phyloP scores from a whole-genome alignment of 768 basidiomycete genomes.

The Exidia glandulosa region DNA sequence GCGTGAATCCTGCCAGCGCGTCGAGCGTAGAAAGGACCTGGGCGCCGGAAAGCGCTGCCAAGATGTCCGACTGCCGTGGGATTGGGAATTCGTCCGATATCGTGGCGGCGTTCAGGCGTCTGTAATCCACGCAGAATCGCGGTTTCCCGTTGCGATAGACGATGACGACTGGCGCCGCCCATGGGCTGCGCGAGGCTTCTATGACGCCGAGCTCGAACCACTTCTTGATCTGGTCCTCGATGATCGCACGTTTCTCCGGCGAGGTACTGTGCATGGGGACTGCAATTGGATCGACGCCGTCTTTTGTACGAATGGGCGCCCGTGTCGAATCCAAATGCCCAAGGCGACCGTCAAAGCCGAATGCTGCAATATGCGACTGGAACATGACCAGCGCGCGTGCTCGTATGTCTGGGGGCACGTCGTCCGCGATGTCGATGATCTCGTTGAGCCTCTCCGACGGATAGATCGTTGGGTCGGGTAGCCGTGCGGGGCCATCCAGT shows the following conservation, averaged over 20 bases:
- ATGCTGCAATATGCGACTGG: conserved; percentile 9
- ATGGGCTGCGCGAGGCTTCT: conserved; percentile 29
- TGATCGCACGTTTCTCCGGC: conserved; percentile 13
- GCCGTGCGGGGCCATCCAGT: no score
- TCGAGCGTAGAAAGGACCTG: conserved; percentile 25
- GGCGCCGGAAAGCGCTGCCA: conserved; percentile 20
- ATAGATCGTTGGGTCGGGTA: no score
- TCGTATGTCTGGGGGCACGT: no score
- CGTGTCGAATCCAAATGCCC: conserved; percentile 15
- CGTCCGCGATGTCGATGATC: no score
- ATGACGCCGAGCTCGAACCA: conserved; percentile 28
- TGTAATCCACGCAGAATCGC: no score
- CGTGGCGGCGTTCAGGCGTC: conserved; percentile 17
- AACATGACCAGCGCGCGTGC: no score
- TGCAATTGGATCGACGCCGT: conserved; percentile 11
- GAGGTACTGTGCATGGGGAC: conserved; percentile 15
- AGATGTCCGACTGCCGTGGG: conserved; percentile 16
- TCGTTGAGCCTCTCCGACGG: no score
- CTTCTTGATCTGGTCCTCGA: conserved; percentile 18
- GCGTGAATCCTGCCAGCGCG: conserved; percentile 30
- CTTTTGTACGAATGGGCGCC: conserved; percentile 16
- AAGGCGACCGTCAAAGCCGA: conserved; percentile 21
- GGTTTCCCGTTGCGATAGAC: conserved; percentile 28
- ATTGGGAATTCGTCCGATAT: conserved; percentile 20
- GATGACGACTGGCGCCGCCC: conserved; percentile 21